Percentiles rank a stretch among this genome's conserved stretches.
phyloP scores from a whole-genome alignment of 2,329 filamentous ascomycete genomes.

The Cytospora chrysosperma region DNA sequence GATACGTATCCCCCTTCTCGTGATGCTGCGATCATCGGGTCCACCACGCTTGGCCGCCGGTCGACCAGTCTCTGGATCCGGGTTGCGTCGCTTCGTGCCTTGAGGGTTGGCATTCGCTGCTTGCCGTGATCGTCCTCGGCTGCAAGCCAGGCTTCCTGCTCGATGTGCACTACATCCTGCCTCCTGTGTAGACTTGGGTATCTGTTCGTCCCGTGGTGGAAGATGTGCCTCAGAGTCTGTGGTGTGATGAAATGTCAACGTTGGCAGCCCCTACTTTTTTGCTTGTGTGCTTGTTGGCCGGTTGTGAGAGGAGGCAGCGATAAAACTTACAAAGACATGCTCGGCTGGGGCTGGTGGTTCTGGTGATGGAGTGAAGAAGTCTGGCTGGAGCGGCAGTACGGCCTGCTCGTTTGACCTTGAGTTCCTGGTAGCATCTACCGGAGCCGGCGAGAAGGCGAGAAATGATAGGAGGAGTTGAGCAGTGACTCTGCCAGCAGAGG shows the following conservation, averaged over 20 bases:
- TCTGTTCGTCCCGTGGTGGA: conserved; percentile 82
- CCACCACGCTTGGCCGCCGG: conserved; percentile 71
- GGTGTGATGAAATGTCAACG: not conserved
- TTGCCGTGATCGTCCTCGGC: conserved; percentile 57
- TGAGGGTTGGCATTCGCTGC: conserved; percentile 52
- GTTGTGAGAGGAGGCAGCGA: not conserved
- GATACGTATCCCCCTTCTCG: conserved; percentile 67
- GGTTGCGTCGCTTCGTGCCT: conserved; percentile 61
- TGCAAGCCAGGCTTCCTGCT: conserved; percentile 58
- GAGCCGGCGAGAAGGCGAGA: conserved; percentile 56
- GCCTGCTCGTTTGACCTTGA: conserved; percentile 39
- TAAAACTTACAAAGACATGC: conserved; percentile 52
- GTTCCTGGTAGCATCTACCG: conserved; percentile 34
- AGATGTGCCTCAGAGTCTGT: conserved; percentile 78
- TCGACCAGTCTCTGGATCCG: conserved; percentile 81
- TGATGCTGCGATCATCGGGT: conserved; percentile 73
- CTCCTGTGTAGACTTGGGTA: conserved; percentile 76
- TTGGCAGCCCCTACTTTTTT: not conserved
- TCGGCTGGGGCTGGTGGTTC: conserved; percentile 50
- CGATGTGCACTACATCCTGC: conserved; percentile 63
- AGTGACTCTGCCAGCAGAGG: conserved; percentile 62
- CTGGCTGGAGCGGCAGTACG: conserved; percentile 42
- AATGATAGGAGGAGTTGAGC: conserved; percentile 64
- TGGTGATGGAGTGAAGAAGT: conserved; percentile 37
- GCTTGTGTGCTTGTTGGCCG: too few species aligned